phyloP scores from a whole-genome alignment of 495 filamentous ascomycete genomes.

The Podospora conica region DNA sequence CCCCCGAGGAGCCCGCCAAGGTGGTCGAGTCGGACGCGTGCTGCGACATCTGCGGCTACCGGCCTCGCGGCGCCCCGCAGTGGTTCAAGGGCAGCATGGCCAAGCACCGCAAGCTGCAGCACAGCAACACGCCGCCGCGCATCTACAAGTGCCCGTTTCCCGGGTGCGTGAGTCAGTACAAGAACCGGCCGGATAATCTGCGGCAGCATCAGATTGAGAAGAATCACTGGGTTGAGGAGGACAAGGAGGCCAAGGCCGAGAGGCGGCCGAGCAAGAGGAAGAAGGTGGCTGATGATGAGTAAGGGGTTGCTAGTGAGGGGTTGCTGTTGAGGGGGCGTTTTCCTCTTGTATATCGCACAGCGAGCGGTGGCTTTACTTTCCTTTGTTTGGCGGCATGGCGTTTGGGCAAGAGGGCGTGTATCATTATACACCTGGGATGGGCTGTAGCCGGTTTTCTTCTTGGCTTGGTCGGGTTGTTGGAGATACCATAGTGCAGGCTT shows the following conservation, averaged over 20 bases:
- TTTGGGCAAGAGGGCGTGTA: background rate
- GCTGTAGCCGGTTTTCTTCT: background rate
- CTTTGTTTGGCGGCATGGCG: background rate
- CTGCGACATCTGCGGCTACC: constrained; percentile 45
- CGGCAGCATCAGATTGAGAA: constrained; percentile 47
- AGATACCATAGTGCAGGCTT: background rate
- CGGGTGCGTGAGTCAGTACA: constrained; percentile 44
- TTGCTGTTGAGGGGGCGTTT: background rate
- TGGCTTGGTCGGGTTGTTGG: background rate
- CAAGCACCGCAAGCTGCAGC: constrained; percentile 46
- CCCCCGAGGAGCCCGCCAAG: constrained; percentile 7
- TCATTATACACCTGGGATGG: background rate
- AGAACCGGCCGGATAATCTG: constrained; percentile 45
- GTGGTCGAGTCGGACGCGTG: constrained; percentile 35
- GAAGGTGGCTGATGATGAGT: constrained; percentile 25
- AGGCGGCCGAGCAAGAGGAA: constrained; percentile 41
- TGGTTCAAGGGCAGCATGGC: constrained; percentile 51
- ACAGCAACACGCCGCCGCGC: constrained; percentile 35
- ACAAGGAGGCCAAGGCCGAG: constrained; percentile 14
- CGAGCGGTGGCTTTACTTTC: background rate
- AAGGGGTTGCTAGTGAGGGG: background rate
- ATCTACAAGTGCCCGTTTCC: constrained; percentile 45
- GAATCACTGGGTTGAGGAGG: constrained; percentile 39
- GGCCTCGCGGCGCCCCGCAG: constrained; percentile 45
- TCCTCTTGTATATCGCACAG: too few species aligned